Evolutionary conservation across 2,329 filamentous ascomycete genomes (phyloP).

Genomic region (Calonectria pseudoreteaudii): DNA sequence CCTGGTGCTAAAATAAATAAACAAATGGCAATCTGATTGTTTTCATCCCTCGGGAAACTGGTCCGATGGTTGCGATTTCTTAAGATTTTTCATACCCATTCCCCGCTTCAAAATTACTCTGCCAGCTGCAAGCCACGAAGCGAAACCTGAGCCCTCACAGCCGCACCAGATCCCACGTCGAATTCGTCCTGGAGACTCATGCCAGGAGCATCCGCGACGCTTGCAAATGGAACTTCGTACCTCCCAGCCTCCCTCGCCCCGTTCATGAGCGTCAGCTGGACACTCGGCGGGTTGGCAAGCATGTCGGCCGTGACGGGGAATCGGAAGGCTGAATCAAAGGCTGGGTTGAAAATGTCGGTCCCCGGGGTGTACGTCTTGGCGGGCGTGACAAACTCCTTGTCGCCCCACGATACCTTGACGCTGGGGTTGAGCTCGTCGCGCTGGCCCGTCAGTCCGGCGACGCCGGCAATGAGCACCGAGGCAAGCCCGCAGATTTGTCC

Average conservation of each 20-base stretch:
- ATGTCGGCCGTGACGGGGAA: constrained; percentile 37
- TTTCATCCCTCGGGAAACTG: not conserved
- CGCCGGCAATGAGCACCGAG: constrained; percentile 38
- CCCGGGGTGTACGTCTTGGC: constrained; percentile 38
- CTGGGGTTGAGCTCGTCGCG: constrained; percentile 42
- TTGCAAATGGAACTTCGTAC: constrained; percentile 31
- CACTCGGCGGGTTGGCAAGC: constrained; percentile 28
- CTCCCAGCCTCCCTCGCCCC: constrained; percentile 27
- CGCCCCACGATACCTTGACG: constrained; percentile 40
- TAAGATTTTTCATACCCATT: no score
- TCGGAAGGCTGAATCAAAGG: constrained; percentile 38
- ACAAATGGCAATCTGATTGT: not conserved
- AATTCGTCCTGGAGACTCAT: constrained; percentile 33
- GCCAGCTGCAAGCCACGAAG: constrained; percentile 35
- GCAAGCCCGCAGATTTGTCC: constrained; percentile 41
- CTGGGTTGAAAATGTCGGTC: constrained; percentile 42
- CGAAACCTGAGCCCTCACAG: constrained; percentile 32
- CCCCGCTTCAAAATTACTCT: constrained; percentile 19
- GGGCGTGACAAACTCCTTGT: constrained; percentile 39
- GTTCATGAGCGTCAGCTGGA: constrained; percentile 35
- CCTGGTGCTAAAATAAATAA: not conserved
- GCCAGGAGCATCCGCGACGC: constrained; percentile 19
- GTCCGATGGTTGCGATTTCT: not conserved
- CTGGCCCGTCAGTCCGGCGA: constrained; percentile 32
- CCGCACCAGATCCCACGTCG: constrained; percentile 35